Conservation (phyloP, 2,329 filamentous ascomycete genomes). For the Neopestalotiopsis sp. region DNA sequence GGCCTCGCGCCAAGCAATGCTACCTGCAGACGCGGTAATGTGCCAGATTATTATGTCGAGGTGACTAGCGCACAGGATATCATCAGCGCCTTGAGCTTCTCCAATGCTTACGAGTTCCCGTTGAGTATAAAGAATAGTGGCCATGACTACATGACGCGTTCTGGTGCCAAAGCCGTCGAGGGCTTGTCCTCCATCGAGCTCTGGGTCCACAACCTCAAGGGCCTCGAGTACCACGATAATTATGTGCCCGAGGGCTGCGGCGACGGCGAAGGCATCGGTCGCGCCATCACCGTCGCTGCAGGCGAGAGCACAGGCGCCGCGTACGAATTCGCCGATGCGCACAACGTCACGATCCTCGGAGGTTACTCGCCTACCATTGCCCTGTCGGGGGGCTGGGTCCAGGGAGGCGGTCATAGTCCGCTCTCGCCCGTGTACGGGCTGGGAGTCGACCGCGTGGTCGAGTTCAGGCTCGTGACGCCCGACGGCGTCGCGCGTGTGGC, state of each 20-base stretch:
- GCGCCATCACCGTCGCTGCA: conserved; percentile 34
- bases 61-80: conserved; percentile 28
- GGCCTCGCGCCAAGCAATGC: conserved; percentile 24
- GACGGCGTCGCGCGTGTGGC: conserved; percentile 30
- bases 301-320: conserved; percentile 35
- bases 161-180: conserved; percentile 30
- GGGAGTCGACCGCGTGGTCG: conserved; percentile 34
- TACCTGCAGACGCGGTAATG: conserved; percentile 34
- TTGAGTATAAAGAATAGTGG: conserved; percentile 40
- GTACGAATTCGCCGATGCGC: conserved; percentile 30
- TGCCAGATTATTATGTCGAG: conserved; percentile 31
- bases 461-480: conserved; percentile 35
- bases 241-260: conserved; percentile 31
- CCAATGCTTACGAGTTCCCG: conserved; percentile 29
- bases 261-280: conserved; percentile 15
- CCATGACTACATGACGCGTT: conserved; percentile 40
- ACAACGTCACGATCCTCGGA: conserved; percentile 33
- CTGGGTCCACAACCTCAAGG: conserved; percentile 35
- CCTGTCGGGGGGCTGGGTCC: conserved; percentile 35
- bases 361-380: conserved; percentile 30
- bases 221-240: conserved; percentile 26
- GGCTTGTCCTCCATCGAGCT: conserved; percentile 29
- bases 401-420: conserved; percentile 35
- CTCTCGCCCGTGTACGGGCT: conserved; percentile 35
- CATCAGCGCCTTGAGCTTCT: conserved; percentile 25